These are phyloP conservation scores for Heteromeles arbutifolia DNA, from an alignment of 306 rosid genomes.

Conservation along the genomic window DNA sequence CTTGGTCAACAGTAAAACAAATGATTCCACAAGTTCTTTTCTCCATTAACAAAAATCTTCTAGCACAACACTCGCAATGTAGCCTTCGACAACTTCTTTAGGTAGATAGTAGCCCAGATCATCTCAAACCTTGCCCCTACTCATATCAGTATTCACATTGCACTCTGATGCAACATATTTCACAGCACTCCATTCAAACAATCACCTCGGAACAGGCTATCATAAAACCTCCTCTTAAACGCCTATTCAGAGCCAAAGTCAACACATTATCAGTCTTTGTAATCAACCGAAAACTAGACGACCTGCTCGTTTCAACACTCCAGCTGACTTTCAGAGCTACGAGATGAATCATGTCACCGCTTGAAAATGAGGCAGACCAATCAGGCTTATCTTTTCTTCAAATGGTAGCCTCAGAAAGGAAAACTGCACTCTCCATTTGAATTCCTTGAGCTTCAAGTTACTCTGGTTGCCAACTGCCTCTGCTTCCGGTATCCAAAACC, in stretches of 20 bases:
- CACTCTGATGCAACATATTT: not conserved
- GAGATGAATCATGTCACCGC: not conserved
- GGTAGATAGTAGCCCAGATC: too few species aligned
- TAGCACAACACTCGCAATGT: too few species aligned
- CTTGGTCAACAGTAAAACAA: too few species aligned
- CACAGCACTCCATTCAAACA: too few species aligned
- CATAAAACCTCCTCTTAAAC: not conserved
- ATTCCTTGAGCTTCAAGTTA: constrained; percentile 62
- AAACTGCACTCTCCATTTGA: constrained; percentile 31
- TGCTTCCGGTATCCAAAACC: constrained; percentile 81
- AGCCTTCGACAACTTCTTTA: not conserved
- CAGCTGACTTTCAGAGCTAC: not conserved
- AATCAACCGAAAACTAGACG: too few species aligned
- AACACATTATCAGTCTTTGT: too few species aligned
- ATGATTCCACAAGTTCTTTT: too few species aligned
- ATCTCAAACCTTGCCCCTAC: too few species aligned
- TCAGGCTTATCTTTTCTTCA: constrained; percentile 20
- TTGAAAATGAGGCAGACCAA: not conserved
- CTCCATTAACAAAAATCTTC: too few species aligned
- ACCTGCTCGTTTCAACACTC: too few species aligned
- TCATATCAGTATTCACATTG: not conserved
- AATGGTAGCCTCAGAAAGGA: constrained; percentile 27
- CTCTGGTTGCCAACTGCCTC: constrained; percentile 57
- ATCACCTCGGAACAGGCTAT: not conserved
- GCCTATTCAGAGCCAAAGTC: too few species aligned